Evolutionary conservation across 1,139 yeast genomes (phyloP).

Genomic region (Insectozyma bohioensis): DNA sequence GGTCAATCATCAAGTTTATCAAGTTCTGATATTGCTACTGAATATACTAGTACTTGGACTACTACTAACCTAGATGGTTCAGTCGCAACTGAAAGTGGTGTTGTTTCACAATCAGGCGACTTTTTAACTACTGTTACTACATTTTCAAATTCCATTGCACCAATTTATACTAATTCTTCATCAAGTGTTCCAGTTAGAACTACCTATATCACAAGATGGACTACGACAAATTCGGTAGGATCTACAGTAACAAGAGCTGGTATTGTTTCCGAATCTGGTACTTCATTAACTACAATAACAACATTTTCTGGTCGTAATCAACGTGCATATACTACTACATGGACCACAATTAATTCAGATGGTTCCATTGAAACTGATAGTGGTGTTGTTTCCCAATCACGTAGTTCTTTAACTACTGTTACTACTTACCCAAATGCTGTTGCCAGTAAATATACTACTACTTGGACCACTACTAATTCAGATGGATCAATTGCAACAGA

Average conservation of each 20-base stretch:
- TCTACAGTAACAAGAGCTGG: conserved; percentile 6
- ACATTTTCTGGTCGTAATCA: background rate
- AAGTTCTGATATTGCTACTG: background rate
- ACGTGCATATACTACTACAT: conserved; percentile 3
- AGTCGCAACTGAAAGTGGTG: conserved; percentile 11
- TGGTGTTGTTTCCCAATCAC: conserved; percentile 7
- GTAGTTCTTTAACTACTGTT: conserved; percentile 8
- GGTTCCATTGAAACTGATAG: conserved; percentile 9
- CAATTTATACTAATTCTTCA: background rate
- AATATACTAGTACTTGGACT: conserved; percentile 13
- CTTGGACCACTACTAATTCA: conserved; percentile 17
- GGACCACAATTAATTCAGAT: conserved; percentile 7
- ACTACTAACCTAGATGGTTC: conserved; percentile 21
- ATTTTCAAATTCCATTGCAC: conserved; percentile 1
- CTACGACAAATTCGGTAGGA: conserved; percentile 19
- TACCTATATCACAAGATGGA: conserved; percentile 19
- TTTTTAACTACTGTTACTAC: conserved; percentile 6
- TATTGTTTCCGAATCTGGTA: conserved; percentile 4
- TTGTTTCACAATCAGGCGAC: conserved; percentile 4
- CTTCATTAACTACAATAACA: conserved; percentile 5
- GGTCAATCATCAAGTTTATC: conserved; percentile 3
- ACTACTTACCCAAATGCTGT: conserved; percentile 2
- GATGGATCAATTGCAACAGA: conserved; percentile 18
- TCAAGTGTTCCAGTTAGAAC: no score
- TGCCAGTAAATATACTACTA: conserved; percentile 15